Base-by-base conservation (phyloP, 179 eudicot genomes). In the Monotropa hypopitys region DNA sequence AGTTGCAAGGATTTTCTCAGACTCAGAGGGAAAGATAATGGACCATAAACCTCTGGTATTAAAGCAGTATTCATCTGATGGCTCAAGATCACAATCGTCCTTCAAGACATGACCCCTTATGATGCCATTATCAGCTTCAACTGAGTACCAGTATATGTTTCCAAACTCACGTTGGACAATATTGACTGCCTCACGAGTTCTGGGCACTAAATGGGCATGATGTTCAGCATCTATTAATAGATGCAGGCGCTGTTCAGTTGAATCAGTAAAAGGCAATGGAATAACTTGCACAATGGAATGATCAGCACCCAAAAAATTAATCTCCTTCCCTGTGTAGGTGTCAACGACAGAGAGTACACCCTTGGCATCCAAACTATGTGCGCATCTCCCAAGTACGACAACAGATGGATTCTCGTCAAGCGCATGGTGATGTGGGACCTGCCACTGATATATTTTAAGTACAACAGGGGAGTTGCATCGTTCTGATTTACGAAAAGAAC, bases 381-480 rank as follows among this genome's bases (percentile, higher is more conserved):
- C 98, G 71, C 99, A 96, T 73, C 87, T 91, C 76, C 99, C 99
- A 81, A 94, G 90, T 75, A 92, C 86, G 79, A 96, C 88, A 80
- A 96, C 86, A 76, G 96, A 85, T 77, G 99, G 99, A 81, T 96
- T 87, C 77, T 91, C 94, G 81, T 96, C 96, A 89, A 96, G 50
- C 70, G 94, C 98, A 72, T 94, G 99, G 83, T 96, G 98, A 81
- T 96, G 99, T 47, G 99, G 99, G 76, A 87, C 89, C 86, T 94
- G 99, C 99, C 99, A 96, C 74, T 86, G 94, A 78, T 90, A 89
- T 72, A 96, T 65, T 61, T 86, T 89, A 65, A 90, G 87, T 59
- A 90, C 94, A 73, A 73, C 82, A 13, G 99, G 98, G 78, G 45
- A 71, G 81, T 86, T 72, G 80, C 99, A 96, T 75, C 75, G 80